Evolutionary conservation across 2,329 filamentous ascomycete genomes (phyloP), one percentile per base, ranked within the genome.

Genomic region (Amauroascus niger): DNA sequence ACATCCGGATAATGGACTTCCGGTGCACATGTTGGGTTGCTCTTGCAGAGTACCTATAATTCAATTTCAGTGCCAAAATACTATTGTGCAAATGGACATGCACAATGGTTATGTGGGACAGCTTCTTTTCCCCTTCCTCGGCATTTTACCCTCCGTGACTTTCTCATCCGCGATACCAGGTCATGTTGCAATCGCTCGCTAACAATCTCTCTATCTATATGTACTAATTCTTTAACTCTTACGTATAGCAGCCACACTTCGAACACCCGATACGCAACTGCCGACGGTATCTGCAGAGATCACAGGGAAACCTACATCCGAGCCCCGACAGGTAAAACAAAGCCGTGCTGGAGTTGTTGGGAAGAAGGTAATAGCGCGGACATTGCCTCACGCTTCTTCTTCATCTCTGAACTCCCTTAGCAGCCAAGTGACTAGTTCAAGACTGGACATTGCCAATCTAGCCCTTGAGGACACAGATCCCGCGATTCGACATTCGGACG

Each of bases 291-390:
- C 11, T 26, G 20, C 43, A 9, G 51, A 48, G 13, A 39, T n/a
- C 16, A 11, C 26, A 13, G 53, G n/a, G 33, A 43, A 14, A 20
- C 28, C 30, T 20, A 35, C 44, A 3, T 22, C 33, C 13, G 55
- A 53, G 9, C 24, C 4, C 33, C 52, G 57, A 35, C 45, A 20
- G 39, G 35, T 55, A 8, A 62, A 52, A 43, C 57, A 58, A 30
- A 56, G 60, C 48, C 60, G 57, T 20, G 59, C 61, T 24, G 57
- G 54, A 35, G 41, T 55, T 41, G 18, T 32, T 18, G 60, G 59
- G n/a, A 63, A 55, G 52, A 58, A 58, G 40, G 56, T 63, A 48
- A 61, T 61, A 41, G 60, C 59, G 33, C 60, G 61, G 45, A 54
- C 54, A 43, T 11, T 57, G 39, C 52, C 49, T 45, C 54, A 61